Evolutionary conservation across 2,329 filamentous ascomycete species (phyloP), one percentile per base, ranked within the genome.

Genomic region (Zymoseptoria ardabiliae): DNA sequence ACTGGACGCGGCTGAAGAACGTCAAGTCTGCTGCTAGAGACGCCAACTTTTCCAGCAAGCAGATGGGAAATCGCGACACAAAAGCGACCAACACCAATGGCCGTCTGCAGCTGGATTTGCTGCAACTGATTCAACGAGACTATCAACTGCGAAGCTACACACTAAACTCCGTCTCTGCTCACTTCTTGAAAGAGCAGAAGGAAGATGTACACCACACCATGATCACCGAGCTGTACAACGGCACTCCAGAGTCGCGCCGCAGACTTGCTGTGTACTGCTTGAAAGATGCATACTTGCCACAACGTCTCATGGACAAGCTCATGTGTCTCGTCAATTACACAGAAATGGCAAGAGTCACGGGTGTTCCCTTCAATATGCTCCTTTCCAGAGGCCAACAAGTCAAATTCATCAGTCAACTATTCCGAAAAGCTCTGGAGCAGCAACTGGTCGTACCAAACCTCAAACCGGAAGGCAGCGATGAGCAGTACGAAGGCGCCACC

Each of bases 291-390:
- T 99, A 96, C 69, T 81, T 99, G 3, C 94, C 94, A 1, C 92
- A 97, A 71, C 81, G 95, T 61, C 76, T 99, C 55, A 92, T 99
- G 86, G 94, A 99, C 72, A 99, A 99, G 74, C 81, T 99, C 23
- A 97, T 96, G 71, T 97, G 94, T 75, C 80, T 99, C n/a, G 89
- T 96, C 76, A 99, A 99, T 73, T 97, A 97, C 71, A 97, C 94
- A 0, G 94, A 99, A 77, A 99, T 99, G 94, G 93, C 94, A 59
- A 94, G 94, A 84, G 94, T 99, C 76, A 99, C 95, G 23, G 94
- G 94, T 68, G 93, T 99, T 4, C 94, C 94, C 0, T 99, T 99
- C 80, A 97, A 96, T 72, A 96, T 88, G 71, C 82, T 99, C 51
- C 82, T 99, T 1, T 86, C 94, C 22, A 86, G 92, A 71, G 94